Evolutionary conservation across 1,284 basidiomycete species (phyloP).

Genomic region (Pyrrhoderma noxium): DNA sequence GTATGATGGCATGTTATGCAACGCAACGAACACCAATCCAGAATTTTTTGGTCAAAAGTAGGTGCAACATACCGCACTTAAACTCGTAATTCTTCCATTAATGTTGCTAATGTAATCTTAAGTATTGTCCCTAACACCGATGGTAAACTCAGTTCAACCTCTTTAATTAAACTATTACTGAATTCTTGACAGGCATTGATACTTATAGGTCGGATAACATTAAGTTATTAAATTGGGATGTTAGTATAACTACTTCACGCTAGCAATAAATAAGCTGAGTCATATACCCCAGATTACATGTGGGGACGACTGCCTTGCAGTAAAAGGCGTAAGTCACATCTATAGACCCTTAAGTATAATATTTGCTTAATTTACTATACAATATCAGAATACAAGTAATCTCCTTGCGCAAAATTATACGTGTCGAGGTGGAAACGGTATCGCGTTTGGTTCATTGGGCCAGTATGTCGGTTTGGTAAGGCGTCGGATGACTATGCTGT

Average conservation of each 20-base stretch:
- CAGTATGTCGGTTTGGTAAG: constrained; percentile 11
- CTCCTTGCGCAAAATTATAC: constrained; percentile 24
- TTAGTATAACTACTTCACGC: constrained; percentile 18
- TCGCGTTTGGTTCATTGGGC: constrained; percentile 28
- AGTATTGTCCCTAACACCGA: constrained; percentile 62
- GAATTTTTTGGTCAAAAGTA: constrained; percentile 43
- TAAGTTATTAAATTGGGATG: constrained; percentile 47
- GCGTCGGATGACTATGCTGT: constrained; percentile 28
- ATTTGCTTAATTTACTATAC: not conserved
- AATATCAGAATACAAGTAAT: constrained; percentile 23
- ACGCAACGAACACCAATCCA: constrained; percentile 54
- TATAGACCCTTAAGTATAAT: not conserved
- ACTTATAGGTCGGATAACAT: constrained; percentile 51
- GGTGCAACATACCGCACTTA: constrained; percentile 22
- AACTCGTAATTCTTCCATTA: not conserved
- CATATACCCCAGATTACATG: constrained; percentile 35
- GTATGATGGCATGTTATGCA: constrained; percentile 55
- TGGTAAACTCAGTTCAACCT: constrained; percentile 30
- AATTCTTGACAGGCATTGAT: constrained; percentile 40
- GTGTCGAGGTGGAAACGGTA: constrained; percentile 28
- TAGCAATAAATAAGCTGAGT: not conserved
- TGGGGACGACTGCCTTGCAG: constrained; percentile 29
- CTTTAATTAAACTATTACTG: constrained; percentile 1
- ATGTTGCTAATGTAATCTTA: not conserved
- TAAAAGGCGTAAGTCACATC: constrained; percentile 21